These are phyloP conservation scores for Zoysia japonica DNA, from an alignment of 176 grass and related monocot species.

Conservation along the genomic window DNA sequence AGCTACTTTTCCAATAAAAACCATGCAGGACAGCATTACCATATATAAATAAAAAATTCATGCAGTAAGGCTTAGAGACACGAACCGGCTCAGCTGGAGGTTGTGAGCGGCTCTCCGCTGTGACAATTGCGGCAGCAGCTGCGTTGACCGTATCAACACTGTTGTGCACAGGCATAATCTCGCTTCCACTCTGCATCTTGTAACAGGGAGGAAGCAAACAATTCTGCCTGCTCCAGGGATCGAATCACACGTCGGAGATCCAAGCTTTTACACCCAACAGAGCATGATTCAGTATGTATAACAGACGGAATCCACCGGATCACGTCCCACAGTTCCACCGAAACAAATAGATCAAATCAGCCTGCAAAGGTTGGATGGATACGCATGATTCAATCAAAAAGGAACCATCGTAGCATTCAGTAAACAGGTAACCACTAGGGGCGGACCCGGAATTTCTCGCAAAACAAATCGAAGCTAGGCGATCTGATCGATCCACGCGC, in stretches of 20 bases:
- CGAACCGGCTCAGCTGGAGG: constrained; percentile 64
- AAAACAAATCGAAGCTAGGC: not conserved
- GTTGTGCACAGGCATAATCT: constrained; percentile 67
- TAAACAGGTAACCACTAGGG: not conserved
- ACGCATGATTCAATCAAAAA: not conserved
- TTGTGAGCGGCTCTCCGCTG: constrained; percentile 63
- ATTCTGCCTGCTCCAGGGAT: not conserved
- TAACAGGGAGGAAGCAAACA: not conserved
- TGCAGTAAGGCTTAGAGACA: not conserved
- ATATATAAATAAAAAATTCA: not conserved
- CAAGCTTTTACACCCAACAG: constrained; percentile 9
- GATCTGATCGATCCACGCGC: too few relatives aligned
- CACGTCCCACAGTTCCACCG: not conserved
- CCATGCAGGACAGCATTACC: not conserved
- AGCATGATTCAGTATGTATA: not conserved
- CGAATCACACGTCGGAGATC: constrained; percentile 22
- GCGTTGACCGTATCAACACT: constrained; percentile 88
- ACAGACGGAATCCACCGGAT: not conserved
- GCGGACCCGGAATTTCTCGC: not conserved
- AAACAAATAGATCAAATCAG: not conserved
- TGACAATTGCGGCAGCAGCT: constrained; percentile 70
- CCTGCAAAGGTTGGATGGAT: constrained; percentile 23
- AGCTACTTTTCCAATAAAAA: not conserved
- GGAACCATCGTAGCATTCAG: not conserved
- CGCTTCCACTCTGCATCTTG: constrained; percentile 47